Evolutionary conservation across 176 grass and related monocot species (phyloP).

Genomic region (Lolium perenne): DNA sequence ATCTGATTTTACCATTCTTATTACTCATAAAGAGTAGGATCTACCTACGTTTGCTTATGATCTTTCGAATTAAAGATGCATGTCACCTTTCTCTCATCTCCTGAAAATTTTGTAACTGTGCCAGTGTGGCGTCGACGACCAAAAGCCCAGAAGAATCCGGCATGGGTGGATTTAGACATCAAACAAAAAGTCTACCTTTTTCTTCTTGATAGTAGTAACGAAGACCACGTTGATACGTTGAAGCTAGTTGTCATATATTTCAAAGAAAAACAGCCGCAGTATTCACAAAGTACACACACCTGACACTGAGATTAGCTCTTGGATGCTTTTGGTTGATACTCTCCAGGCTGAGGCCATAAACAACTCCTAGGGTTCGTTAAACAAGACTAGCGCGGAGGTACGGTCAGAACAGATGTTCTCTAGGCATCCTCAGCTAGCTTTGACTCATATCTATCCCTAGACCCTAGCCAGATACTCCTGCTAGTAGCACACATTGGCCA

Average conservation of each 20-base stretch:
- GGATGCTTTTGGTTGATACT: conserved; percentile 47
- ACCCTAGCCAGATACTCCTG: conserved; percentile 3
- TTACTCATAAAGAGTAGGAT: too few species aligned
- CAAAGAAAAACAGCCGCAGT: neutral
- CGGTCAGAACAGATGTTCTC: conserved; percentile 48
- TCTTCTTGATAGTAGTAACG: neutral
- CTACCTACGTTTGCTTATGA: neutral
- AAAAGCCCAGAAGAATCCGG: neutral
- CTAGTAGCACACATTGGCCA: neutral
- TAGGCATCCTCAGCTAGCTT: conserved; percentile 37
- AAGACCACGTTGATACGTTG: neutral
- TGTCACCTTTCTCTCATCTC: too few species aligned
- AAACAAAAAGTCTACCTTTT: conserved; percentile 1
- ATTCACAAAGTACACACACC: neutral
- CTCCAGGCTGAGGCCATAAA: conserved; percentile 45
- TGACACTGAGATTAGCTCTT: conserved; percentile 15
- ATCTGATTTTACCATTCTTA: too few species aligned
- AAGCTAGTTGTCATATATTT: neutral
- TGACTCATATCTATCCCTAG: conserved; percentile 41
- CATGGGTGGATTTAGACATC: neutral
- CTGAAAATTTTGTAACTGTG: neutral
- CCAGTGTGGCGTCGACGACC: neutral
- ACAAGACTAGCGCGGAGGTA: conserved; percentile 40
- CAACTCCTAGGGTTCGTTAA: conserved; percentile 54
- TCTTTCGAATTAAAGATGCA: neutral